Conservation (phyloP, 208 protist genomes). For the Crithidia acanthocephali region DNA sequence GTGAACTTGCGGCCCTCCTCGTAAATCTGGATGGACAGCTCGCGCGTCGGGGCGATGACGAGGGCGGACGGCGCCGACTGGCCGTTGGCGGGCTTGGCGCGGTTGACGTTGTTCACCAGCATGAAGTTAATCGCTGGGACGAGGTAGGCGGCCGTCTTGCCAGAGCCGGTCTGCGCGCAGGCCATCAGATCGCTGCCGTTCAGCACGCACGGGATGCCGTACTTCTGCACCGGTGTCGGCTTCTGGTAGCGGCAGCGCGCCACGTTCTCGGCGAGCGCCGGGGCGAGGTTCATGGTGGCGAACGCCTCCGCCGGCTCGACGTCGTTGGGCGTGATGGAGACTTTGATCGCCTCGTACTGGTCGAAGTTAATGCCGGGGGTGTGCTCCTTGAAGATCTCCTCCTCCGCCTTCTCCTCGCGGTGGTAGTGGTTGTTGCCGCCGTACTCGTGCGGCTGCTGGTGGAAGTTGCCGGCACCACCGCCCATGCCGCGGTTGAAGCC, state of each 20-base stretch:
- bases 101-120: constrained; percentile 75
- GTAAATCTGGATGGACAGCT: constrained; percentile 98
- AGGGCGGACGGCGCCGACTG: constrained; percentile 91
- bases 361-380: constrained; percentile 94
- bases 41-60: constrained; percentile 97
- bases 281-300: constrained; percentile 83
- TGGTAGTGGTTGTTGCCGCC: constrained; percentile 66
- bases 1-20: constrained; percentile 98
- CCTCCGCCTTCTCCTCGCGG: constrained; percentile 88
- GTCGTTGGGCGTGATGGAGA: constrained; percentile 87
- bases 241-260: constrained; percentile 94
- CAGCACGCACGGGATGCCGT: constrained; percentile 96
- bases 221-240: constrained; percentile 99
- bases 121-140: constrained; percentile 96
- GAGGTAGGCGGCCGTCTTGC: constrained; percentile 99
- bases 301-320: constrained; percentile 80
- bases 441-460: constrained; percentile 28
- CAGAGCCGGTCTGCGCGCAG: constrained; percentile 99
- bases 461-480: constrained; percentile 14
- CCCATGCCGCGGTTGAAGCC: constrained; percentile 25
- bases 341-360: constrained; percentile 91
- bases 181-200: constrained; percentile 97
- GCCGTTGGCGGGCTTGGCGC: constrained; percentile 40
- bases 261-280: constrained; percentile 95
- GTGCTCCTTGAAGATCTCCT: constrained; percentile 93